Percentiles rank a stretch among this genome's conserved stretches.
phyloP scores from a whole-genome alignment of 2,329 filamentous ascomycete species.

The Thelonectria discophora region DNA sequence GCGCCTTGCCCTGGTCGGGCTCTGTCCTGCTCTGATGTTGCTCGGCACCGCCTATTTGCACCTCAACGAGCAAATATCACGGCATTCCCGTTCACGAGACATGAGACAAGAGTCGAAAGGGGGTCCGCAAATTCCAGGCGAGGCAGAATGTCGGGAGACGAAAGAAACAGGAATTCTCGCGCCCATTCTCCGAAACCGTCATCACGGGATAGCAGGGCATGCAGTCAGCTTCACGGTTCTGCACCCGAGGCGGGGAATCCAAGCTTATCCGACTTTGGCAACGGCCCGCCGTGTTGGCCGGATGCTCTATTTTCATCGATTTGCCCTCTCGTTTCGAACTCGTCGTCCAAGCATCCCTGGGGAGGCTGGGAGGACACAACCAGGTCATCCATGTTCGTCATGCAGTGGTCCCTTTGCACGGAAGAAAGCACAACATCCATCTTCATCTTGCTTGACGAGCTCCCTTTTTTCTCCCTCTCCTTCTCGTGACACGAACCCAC shows the following conservation, averaged over 20 bases:
- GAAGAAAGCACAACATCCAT: background rate
- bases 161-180: conserved; percentile 2
- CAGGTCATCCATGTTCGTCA: background rate
- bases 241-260: conserved; percentile 11
- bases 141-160: background rate
- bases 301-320: conserved; percentile 12
- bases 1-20: background rate
- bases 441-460: background rate
- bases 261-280: conserved; percentile 18
- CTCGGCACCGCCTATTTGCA: background rate
- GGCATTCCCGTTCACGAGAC: conserved; percentile 11
- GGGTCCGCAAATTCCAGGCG: background rate
- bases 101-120: background rate
- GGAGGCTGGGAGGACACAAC: background rate
- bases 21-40: background rate
- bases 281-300: conserved; percentile 8
- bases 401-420: background rate
- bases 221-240: conserved; percentile 8
- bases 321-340: background rate
- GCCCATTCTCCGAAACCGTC: conserved; percentile 8
- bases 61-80: background rate
- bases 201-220: conserved; percentile 8
- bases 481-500: conserved; percentile 3
- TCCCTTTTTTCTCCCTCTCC: background rate
- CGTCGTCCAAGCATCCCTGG: background rate